Evolutionary conservation across 768 basidiomycete genomes (phyloP).

Genomic region (Rossbeevera mucosa): DNA sequence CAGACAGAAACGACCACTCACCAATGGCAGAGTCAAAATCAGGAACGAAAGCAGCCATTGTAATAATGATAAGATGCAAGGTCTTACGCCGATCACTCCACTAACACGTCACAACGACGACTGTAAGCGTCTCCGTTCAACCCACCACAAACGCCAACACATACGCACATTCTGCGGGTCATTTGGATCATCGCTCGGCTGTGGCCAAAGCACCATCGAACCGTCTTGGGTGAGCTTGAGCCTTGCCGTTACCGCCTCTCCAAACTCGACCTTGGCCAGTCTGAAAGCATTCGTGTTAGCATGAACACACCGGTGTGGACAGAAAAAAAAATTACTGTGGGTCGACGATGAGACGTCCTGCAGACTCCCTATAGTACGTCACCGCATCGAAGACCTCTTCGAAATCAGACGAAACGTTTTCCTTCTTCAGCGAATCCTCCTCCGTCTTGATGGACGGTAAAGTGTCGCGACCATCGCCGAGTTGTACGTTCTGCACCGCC

Average conservation of each 20-base stretch:
- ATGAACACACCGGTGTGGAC: not conserved
- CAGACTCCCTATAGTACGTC: slow-evolving; percentile 48
- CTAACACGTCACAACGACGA: slow-evolving; percentile 20
- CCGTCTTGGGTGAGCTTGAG: slow-evolving; percentile 47
- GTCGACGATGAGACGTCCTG: slow-evolving; percentile 59
- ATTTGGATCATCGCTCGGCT: slow-evolving; percentile 44
- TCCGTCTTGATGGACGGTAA: not conserved
- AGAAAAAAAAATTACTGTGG: slow-evolving; percentile 40
- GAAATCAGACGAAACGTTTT: not conserved
- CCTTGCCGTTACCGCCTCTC: slow-evolving; percentile 39
- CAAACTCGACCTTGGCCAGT: slow-evolving; percentile 48
- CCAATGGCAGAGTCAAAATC: slow-evolving; percentile 54
- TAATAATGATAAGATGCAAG: slow-evolving; percentile 45
- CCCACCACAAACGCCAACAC: not conserved
- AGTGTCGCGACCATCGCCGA: not conserved
- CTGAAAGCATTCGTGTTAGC: slow-evolving; percentile 17
- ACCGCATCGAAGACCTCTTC: slow-evolving; percentile 31
- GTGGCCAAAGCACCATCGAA: slow-evolving; percentile 51
- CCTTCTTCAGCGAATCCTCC: slow-evolving; percentile 2
- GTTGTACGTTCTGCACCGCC: not conserved
- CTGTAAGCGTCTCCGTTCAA: not conserved
- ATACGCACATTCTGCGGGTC: slow-evolving; percentile 51
- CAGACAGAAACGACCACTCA: slow-evolving; percentile 12
- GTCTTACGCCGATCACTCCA: slow-evolving; percentile 44
- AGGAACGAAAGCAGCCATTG: slow-evolving; percentile 49